These are phyloP conservation scores for Talaromyces pinophilus DNA, from an alignment of 2,329 filamentous ascomycete species.

Conservation along the genomic window DNA sequence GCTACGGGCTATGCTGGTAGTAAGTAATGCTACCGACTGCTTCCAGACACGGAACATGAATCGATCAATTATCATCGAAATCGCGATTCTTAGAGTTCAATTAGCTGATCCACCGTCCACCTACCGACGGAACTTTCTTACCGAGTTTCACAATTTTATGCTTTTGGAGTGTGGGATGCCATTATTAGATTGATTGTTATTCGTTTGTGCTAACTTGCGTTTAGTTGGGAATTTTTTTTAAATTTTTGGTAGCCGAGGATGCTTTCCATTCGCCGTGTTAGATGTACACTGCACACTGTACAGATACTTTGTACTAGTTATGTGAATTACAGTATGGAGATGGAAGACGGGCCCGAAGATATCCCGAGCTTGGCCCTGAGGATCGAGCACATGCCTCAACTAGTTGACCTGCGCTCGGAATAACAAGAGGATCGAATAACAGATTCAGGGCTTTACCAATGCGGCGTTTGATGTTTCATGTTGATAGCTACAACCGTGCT, in stretches of 20 bases:
- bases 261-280: background rate
- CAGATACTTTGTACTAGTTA: no score
- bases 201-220: background rate
- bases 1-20: background rate
- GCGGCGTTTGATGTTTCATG: background rate
- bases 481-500: background rate
- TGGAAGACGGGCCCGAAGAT: background rate
- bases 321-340: no score
- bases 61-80: background rate
- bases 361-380: background rate
- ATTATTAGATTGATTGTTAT: background rate
- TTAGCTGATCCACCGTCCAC: background rate
- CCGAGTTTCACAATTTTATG: background rate
- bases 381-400: background rate
- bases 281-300: background rate
- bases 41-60: background rate
- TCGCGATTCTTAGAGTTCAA: background rate
- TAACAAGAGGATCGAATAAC: background rate
- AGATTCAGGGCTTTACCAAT: background rate
- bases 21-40: background rate
- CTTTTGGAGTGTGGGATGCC: background rate
- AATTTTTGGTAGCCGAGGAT: background rate
- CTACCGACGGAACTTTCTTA: constrained; percentile 2
- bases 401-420: background rate
- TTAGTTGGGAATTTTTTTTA: no score